Conservation (phyloP, 768 basidiomycete genomes). For the Cantharellus anzutake region DNA sequence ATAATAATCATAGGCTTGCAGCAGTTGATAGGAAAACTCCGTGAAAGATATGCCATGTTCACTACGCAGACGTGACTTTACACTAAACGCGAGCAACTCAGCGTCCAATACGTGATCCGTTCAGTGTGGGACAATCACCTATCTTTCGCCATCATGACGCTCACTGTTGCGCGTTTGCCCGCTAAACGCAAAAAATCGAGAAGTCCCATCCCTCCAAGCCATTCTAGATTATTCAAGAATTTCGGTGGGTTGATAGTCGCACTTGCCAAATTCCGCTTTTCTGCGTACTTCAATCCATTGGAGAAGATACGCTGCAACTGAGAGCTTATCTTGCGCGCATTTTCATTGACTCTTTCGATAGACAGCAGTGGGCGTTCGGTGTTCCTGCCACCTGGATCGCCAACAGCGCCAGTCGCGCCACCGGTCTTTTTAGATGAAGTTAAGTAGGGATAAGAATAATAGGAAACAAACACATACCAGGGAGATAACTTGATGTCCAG, state of each 20-base stretch:
- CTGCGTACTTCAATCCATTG: slow-evolving; percentile 42
- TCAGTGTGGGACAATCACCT: slow-evolving; percentile 31
- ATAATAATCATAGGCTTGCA: slow-evolving; percentile 93
- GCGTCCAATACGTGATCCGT: not conserved
- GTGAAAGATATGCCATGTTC: slow-evolving; percentile 92
- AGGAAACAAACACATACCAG: slow-evolving; percentile 36
- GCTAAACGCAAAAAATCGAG: slow-evolving; percentile 71
- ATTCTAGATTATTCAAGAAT: slow-evolving; percentile 51
- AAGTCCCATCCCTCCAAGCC: slow-evolving; percentile 55
- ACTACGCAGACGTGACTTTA: slow-evolving; percentile 57
- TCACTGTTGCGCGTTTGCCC: slow-evolving; percentile 65
- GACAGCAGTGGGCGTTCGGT: slow-evolving; percentile 61
- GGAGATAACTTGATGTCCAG: slow-evolving; percentile 68
- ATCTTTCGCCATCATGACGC: slow-evolving; percentile 78
- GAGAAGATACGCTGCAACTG: slow-evolving; percentile 59
- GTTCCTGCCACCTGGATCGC: slow-evolving; percentile 83
- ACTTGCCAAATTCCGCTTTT: slow-evolving; percentile 13
- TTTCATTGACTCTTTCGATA: slow-evolving; percentile 36
- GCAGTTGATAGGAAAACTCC: slow-evolving; percentile 91
- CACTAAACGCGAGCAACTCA: slow-evolving; percentile 26
- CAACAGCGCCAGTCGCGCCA: slow-evolving; percentile 88
- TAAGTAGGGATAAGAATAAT: not conserved
- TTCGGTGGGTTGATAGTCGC: slow-evolving; percentile 14
- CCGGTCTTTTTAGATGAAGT: slow-evolving; percentile 46
- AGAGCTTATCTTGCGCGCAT: slow-evolving; percentile 40